Evolutionary conservation across 768 basidiomycete species (phyloP).

Genomic region (Mycena maculata): DNA sequence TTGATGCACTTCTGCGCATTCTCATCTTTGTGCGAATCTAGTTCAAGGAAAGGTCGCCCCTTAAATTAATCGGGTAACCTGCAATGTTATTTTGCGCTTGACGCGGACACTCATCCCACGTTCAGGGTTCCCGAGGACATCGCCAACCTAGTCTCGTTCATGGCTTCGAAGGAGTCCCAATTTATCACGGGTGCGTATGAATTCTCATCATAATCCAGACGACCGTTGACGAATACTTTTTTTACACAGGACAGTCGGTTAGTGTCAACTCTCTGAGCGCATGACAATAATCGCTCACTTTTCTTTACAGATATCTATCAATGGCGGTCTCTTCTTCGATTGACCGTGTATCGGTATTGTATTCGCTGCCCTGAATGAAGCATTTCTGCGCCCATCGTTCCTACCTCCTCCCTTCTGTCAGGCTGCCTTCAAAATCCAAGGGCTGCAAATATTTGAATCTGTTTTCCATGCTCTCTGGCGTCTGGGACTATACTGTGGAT

Average conservation of each 20-base stretch:
- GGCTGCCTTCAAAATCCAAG: no score
- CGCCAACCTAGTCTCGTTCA: conserved; percentile 43
- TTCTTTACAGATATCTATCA: conserved; percentile 14
- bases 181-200: conserved; percentile 42
- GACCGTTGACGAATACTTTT: no score
- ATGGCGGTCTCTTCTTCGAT: conserved; percentile 27
- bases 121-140: conserved; percentile 38
- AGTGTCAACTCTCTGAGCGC: neutral
- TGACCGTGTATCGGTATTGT: neutral
- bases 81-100: neutral
- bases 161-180: conserved; percentile 42
- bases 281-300: neutral
- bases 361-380: no score
- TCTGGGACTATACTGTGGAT: no score
- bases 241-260: conserved; percentile 30
- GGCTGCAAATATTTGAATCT: no score
- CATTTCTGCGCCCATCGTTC: no score
- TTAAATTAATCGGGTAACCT: conserved; percentile 9
- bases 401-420: no score
- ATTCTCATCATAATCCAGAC: neutral
- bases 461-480: no score
- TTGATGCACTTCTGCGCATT: no score
- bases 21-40: neutral
- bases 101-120: neutral
- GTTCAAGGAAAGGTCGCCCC: conserved; percentile 14